Conservation (phyloP, 177 flowering plant genomes). For the Telopea speciosissima region DNA sequence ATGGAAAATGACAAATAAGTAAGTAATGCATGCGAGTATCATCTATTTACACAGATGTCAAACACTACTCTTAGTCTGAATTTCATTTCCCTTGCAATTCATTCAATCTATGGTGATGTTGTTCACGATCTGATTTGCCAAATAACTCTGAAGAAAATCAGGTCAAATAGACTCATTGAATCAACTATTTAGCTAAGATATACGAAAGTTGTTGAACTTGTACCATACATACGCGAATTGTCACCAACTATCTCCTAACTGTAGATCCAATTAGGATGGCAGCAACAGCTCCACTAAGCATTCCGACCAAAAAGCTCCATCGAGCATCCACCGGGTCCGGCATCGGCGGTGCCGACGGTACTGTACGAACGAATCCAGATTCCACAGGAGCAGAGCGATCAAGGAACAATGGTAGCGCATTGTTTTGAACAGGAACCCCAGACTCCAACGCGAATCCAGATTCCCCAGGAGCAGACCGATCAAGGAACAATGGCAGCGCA, state of each 20-base stretch:
- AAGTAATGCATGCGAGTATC: neutral
- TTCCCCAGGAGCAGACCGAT: neutral
- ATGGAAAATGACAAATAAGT: no score
- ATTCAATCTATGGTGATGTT: neutral
- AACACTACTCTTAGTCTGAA: neutral
- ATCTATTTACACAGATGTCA: neutral
- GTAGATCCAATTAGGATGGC: slow-evolving; percentile 1
- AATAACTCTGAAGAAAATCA: neutral
- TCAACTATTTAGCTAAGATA: neutral
- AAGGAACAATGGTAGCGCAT: neutral
- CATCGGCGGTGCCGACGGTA: slow-evolving; percentile 17
- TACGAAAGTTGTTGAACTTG: neutral
- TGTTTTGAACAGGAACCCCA: neutral
- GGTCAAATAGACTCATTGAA: neutral
- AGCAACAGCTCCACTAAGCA: slow-evolving; percentile 18
- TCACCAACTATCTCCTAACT: neutral
- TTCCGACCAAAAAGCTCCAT: slow-evolving; percentile 13
- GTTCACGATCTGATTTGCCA: neutral
- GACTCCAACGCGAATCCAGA: no score
- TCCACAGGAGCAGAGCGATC: neutral
- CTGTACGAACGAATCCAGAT: neutral
- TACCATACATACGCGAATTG: neutral
- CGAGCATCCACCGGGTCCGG: slow-evolving; percentile 1
- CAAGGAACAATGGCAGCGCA: neutral
- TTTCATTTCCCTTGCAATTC: neutral